These are phyloP conservation scores for Sinapis alba DNA, from an alignment of 441 rosid species.

Conservation along the genomic window DNA sequence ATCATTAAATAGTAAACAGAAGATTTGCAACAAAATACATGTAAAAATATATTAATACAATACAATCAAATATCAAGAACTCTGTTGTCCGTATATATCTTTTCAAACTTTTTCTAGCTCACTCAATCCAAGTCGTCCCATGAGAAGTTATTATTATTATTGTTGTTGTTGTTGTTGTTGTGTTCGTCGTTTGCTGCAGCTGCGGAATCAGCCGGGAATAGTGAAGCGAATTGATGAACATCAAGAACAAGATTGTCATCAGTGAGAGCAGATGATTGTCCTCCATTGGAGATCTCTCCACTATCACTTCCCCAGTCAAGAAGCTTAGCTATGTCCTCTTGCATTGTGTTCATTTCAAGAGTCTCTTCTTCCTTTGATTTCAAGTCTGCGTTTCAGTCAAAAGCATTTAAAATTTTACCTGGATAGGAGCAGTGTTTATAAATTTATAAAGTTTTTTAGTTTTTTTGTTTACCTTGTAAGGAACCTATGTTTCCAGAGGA, in stretches of 20 bases:
- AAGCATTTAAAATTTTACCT: neutral
- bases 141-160: neutral
- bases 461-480: neutral
- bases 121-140: neutral
- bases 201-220: slow-evolving; percentile 45
- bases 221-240: slow-evolving; percentile 63
- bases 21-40: neutral
- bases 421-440: neutral
- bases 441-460: neutral
- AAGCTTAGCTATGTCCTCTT: neutral
- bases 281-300: slow-evolving; percentile 11
- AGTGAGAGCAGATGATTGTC: slow-evolving; percentile 55
- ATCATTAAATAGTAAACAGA: neutral
- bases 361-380: neutral
- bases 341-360: neutral
- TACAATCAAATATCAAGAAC: neutral
- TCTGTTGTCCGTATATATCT: neutral
- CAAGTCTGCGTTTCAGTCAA: neutral
- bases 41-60: neutral
- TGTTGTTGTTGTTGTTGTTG: neutral
- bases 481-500: neutral
- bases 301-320: neutral
- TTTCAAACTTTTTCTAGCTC: neutral
- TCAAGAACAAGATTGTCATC: slow-evolving; percentile 65
- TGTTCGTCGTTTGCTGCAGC: neutral